Evolutionary conservation across 345 rosid genomes (phyloP).

Genomic region (Citrus sinensis): DVS_A1.0 CM039166.1:1098001-1098500

Average conservation of each 20-base stretch:
- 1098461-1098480: no score
- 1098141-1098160: conserved; percentile 44
- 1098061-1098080: conserved; percentile 61
- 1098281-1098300: not conserved
- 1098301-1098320: not conserved
- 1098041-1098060: conserved; percentile 83
- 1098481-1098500: no score
- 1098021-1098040: conserved; percentile 75
- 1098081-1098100: conserved; percentile 27
- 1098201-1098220: no score
- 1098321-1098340: not conserved
- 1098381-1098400: not conserved
- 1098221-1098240: no score
- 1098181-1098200: no score
- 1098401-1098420: no score
- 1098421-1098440: not conserved
- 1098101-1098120: conserved; percentile 56
- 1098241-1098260: no score
- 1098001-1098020: conserved; percentile 62
- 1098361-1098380: not conserved
- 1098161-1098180: no score
- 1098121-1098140: conserved; percentile 70
- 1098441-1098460: not conserved
- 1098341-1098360: not conserved
- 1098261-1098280: not conserved